Evolutionary conservation across 1,284 basidiomycete species (phyloP).

Genomic region (Trametes versicolor): DNA sequence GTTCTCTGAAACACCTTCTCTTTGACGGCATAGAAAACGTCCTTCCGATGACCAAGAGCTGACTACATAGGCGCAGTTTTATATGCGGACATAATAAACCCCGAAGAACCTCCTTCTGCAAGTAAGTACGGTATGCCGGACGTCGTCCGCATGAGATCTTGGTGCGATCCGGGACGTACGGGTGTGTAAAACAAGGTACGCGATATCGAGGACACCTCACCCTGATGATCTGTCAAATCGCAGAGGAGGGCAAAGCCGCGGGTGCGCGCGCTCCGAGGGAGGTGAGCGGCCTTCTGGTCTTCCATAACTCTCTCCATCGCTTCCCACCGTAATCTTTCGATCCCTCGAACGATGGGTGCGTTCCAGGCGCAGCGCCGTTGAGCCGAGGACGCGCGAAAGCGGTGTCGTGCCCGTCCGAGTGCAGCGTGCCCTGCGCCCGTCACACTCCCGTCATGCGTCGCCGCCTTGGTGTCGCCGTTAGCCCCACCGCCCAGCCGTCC

Average conservation of each 20-base stretch:
- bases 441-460: not conserved
- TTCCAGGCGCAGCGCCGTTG: not conserved
- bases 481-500: conserved; percentile 14
- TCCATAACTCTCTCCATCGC: conserved; percentile 8
- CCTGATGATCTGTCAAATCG: not conserved
- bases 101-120: not conserved
- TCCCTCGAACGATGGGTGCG: not conserved
- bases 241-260: not conserved
- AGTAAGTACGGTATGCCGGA: not conserved
- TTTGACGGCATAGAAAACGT: too few relatives aligned
- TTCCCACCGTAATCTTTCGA: conserved; percentile 4
- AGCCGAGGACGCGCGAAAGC: conserved; percentile 6
- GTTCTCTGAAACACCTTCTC: too few relatives aligned
- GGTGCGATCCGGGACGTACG: not conserved
- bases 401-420: conserved; percentile 11
- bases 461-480: conserved; percentile 16
- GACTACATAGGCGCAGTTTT: too few relatives aligned
- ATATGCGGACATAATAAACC: not conserved
- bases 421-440: conserved; percentile 3
- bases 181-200: not conserved
- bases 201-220: not conserved
- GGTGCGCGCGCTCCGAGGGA: not conserved
- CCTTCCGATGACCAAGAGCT: too few relatives aligned
- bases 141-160: not conserved
- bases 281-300: not conserved